Base-by-base conservation (phyloP, 2,329 filamentous ascomycete genomes). In the Trichoderma guizhouense region DNA sequence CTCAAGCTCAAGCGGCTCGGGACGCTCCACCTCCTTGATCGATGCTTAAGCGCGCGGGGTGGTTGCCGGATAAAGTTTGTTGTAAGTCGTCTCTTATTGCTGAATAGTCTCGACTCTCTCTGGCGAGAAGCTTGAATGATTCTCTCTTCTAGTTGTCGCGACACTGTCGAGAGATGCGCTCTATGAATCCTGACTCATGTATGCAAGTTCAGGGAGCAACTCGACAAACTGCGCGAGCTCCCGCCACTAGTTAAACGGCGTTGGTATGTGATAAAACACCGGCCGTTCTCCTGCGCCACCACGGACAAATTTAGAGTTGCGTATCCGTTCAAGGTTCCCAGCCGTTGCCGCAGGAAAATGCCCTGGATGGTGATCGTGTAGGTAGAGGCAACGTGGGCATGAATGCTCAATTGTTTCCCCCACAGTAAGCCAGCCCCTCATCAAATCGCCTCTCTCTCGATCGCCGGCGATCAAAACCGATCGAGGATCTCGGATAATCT, bases 401-500 rank as follows among this genome's bases (percentile, higher is more conserved):
- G 28, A 30, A 32, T 24, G 7, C 39, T 28, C 67, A 21, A 30
- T 26, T 32, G 28, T 9, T 34, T 26, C 30, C 39, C 57, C 21
- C 55, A 28, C 36, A 12, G 26, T 21, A 14, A 62, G 67, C 32
- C 57, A 61, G 34, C 66, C 67, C 67, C 67, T 69, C 67, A 69
- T 51, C 57, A 32, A 61, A 15, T 47, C 36, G 53, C 65, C 34
- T 60, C 65, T 69, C 36, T 60, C 65, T 58, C 53, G 55, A 69
- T 69, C 55, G 39, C 55, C 66, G 39, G 57, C 14, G 57, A 69
- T 51, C 66, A 53, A 14, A 11, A 51, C 6, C 39, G 67, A 69
- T 69, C 67, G 57, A 69, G 26, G 57, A 69, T 69, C 57, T 62
- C 28, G 67, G 53, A 32, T 32, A 36, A 28, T 7, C 57, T 21